phyloP scores from a whole-genome alignment of 2,329 filamentous ascomycete genomes.

The Fusarium nisikadoi region DNA sequence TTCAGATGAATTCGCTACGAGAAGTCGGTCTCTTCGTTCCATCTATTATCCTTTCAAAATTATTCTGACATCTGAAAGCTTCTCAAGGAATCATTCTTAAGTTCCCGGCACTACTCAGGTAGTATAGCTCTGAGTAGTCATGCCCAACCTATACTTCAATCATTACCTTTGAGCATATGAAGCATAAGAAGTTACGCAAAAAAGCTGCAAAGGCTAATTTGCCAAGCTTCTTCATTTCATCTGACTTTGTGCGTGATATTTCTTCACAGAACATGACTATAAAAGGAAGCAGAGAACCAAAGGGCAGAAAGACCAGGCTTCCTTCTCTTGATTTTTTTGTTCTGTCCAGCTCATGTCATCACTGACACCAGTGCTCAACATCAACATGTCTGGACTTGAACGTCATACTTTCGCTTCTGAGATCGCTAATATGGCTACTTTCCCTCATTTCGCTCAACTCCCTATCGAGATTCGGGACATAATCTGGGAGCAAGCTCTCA shows the following conservation, averaged over 20 bases:
- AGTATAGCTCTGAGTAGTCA: fast-evolving
- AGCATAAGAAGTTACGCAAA: fast-evolving
- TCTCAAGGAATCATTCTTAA: fast-evolving
- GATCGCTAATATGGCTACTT: not conserved
- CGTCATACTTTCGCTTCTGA: not conserved
- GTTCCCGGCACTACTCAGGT: fast-evolving
- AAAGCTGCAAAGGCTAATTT: fast-evolving
- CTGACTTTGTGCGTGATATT: not conserved
- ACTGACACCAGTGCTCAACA: fast-evolving
- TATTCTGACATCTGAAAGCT: fast-evolving
- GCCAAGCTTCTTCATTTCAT: fast-evolving
- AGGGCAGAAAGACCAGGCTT: fast-evolving
- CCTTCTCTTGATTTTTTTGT: fast-evolving
- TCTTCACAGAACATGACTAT: fast-evolving
- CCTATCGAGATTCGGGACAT: not conserved
- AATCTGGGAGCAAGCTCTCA: not conserved
- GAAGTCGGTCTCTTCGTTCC: no score
- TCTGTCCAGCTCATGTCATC: no score
- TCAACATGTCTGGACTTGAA: not conserved
- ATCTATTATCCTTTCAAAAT: fast-evolving
- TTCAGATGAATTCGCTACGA: not conserved
- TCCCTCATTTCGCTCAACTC: not conserved
- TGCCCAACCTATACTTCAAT: not conserved
- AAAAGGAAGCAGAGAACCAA: not conserved
- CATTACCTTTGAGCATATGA: fast-evolving